Evolutionary conservation across 1,284 basidiomycete genomes (phyloP), one percentile per base, ranked within the genome.

Genomic region (Pascua guehoae): DNA sequence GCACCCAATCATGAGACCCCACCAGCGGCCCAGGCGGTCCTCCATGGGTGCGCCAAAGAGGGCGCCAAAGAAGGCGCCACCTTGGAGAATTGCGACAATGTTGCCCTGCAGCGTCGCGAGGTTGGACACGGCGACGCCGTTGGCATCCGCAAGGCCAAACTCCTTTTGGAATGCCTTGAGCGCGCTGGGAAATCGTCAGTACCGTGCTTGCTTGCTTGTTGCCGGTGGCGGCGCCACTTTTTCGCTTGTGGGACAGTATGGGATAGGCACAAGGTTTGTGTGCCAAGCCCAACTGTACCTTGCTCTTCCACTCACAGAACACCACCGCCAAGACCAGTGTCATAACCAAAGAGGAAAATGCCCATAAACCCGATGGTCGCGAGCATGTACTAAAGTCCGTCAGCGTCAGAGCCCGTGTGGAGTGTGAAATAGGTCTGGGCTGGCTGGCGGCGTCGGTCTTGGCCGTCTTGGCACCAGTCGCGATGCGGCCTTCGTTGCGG

Each of bases 311-410:
- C 53, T 54, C 48, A 54, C 49, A 60, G 49, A 3, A 74, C 69
- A 46, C 68, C 72, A 15, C 69, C 72, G 38, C 72, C 72, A 0
- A 72, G 62, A 62, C 64, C 60, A n/a, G 56, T 49, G 47, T 44
- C 38, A 38, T 10, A 39, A 69, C 88, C 88, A 67, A 89, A 89
- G 12, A 89, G 78, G 46, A 89, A 79, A 65, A 89, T 88, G 12
- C 88, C 88, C 83, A 87, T 85, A 72, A 88, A 89, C 2, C 81
- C 85, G 57, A 88, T 78, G 65, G 86, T 84, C 8, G 87, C 87
- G 60, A 88, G 77, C 80, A 85, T 4, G 56, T 74, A 74, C 15
- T 57, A 7, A 0, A 18, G 44, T 51, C 18, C 4, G 24, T 32
- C 24, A 32, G 24, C 24, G 24, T 32, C 24, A n/a, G n/a, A 55